Conservation (phyloP, 768 basidiomycete species). For the Leccinum disarticulatum region DNA sequence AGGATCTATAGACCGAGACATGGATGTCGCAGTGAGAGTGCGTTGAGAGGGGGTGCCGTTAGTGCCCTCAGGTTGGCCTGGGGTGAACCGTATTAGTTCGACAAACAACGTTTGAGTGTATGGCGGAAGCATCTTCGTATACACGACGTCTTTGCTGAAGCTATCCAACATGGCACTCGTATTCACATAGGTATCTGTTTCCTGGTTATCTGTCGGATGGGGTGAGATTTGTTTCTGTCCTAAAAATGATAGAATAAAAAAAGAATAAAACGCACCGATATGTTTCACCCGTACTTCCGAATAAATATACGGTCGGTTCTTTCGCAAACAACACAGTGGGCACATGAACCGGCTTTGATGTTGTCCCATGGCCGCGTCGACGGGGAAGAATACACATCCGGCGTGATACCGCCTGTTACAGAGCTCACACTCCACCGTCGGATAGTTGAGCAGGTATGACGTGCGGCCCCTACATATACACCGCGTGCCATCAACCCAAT, state of each 20-base stretch:
- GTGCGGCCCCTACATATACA: constrained; percentile 80
- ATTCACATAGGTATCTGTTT: constrained; percentile 65
- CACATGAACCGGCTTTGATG: constrained; percentile 55
- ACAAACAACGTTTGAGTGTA: constrained; percentile 69
- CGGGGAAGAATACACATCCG: constrained; percentile 72
- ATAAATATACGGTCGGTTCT: constrained; percentile 66
- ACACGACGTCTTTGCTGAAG: constrained; percentile 70
- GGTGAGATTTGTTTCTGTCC: constrained; percentile 6
- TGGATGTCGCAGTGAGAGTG: constrained; percentile 11
- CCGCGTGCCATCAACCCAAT: constrained; percentile 73
- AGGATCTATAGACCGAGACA: constrained; percentile 26
- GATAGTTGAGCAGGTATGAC: constrained; percentile 56
- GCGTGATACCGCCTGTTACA: constrained; percentile 71
- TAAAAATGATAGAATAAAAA: neutral
- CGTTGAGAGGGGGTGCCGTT: constrained; percentile 23
- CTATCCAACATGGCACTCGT: constrained; percentile 71
- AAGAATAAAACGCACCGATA: constrained; percentile 43
- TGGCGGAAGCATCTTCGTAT: constrained; percentile 64
- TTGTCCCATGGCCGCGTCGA: constrained; percentile 38
- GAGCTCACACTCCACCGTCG: constrained; percentile 62
- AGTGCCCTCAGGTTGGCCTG: constrained; percentile 31
- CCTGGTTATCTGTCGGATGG: constrained; percentile 40
- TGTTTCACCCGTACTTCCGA: constrained; percentile 76
- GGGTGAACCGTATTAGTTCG: constrained; percentile 55
- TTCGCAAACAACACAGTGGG: constrained; percentile 76